A percentile compares a stretch with the other conserved stretches of the same genome.
These are phyloP conservation scores for Aotearoamyces nothofagi DNA, from an alignment of 2,329 filamentous ascomycete genomes.

Conservation along the genomic window DNA sequence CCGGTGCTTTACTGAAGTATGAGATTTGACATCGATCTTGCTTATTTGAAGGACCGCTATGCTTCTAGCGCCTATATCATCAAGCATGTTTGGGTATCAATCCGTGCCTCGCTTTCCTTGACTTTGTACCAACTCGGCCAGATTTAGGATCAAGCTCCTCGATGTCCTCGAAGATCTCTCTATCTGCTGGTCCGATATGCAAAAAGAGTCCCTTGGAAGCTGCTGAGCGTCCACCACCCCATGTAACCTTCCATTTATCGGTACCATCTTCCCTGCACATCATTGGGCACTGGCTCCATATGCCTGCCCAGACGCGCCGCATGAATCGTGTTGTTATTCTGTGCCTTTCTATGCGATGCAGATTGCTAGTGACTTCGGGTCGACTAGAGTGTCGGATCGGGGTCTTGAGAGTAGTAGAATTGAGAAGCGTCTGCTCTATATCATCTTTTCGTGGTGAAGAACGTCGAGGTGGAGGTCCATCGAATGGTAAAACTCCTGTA, in stretches of 20 bases:
- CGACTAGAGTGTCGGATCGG: neutral
- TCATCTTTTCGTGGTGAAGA: slow-evolving; percentile 12
- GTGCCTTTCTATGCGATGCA: neutral
- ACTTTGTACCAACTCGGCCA: no score
- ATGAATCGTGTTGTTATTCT: neutral
- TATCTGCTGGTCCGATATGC: neutral
- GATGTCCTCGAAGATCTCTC: neutral
- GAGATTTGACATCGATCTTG: no score
- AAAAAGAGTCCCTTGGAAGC: neutral
- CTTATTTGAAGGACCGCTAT: no score
- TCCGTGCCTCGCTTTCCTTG: no score
- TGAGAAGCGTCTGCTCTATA: neutral
- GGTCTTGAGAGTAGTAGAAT: neutral
- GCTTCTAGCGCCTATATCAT: no score
- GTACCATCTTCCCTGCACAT: neutral
- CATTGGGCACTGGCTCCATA: neutral
- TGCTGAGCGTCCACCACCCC: neutral
- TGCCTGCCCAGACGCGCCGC: neutral
- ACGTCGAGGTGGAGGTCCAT: slow-evolving; percentile 7
- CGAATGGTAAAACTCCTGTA: slow-evolving; percentile 15
- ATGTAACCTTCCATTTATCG: neutral
- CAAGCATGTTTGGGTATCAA: no score
- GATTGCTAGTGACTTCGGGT: neutral
- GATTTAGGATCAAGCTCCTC: no score
- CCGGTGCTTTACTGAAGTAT: no score